Evolutionary conservation across 1,284 basidiomycete genomes (phyloP).

Genomic region (Cryptococcus deneoformans): DNA sequence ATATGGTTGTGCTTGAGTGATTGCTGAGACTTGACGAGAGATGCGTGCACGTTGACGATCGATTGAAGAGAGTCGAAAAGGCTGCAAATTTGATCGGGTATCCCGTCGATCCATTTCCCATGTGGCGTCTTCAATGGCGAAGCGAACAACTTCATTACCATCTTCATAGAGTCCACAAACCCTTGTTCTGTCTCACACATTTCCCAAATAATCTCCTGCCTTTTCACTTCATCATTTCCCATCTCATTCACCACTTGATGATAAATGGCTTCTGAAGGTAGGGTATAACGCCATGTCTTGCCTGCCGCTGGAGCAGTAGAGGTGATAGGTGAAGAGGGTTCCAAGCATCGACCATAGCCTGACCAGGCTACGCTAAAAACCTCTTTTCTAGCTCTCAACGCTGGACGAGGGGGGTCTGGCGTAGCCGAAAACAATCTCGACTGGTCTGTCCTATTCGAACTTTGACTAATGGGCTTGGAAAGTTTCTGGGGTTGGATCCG

Average conservation of each 20-base stretch:
- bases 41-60: conserved; percentile 66
- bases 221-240: conserved; percentile 56
- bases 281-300: conserved; percentile 32
- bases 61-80: conserved; percentile 83
- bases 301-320: conserved; percentile 13
- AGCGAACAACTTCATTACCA: conserved; percentile 66
- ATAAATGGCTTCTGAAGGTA: conserved; percentile 23
- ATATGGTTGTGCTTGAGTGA: conserved; percentile 39
- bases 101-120: conserved; percentile 72
- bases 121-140: conserved; percentile 64
- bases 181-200: conserved; percentile 64
- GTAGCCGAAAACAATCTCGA: too few relatives aligned
- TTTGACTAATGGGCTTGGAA: too few relatives aligned
- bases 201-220: conserved; percentile 67
- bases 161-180: conserved; percentile 64
- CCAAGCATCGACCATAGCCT: not conserved
- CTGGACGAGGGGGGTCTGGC: conserved; percentile 17
- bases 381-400: conserved; percentile 27
- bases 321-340: conserved; percentile 4
- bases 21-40: not conserved
- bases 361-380: conserved; percentile 8
- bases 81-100: conserved; percentile 65
- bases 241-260: conserved; percentile 26
- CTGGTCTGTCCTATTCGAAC: too few relatives aligned
- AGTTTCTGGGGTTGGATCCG: too few relatives aligned